Conservation (phyloP, 2,329 filamentous ascomycete genomes). For the Pestalotiopsis sp. region DNA sequence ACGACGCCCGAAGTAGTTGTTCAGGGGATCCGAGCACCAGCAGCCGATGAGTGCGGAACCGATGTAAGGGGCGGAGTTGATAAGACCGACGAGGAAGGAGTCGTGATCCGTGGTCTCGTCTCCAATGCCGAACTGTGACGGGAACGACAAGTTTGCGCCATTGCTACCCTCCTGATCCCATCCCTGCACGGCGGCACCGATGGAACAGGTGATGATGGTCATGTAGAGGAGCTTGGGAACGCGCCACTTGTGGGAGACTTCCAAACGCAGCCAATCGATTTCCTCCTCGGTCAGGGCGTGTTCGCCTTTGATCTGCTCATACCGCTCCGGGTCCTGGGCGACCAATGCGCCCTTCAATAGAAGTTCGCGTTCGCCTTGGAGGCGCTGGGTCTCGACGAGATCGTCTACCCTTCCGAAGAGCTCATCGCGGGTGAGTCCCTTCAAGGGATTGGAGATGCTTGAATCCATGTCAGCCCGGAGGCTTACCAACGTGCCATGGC, state of each 20-base stretch:
- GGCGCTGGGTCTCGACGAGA: conserved; percentile 20
- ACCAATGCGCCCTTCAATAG: conserved; percentile 26
- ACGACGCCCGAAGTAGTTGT: conserved; percentile 44
- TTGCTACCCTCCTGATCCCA: conserved; percentile 47
- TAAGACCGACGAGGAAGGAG: conserved; percentile 59
- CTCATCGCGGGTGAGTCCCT: conserved; percentile 51
- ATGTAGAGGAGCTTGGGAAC: conserved; percentile 67
- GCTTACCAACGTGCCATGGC: conserved; percentile 12
- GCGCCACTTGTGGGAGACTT: conserved; percentile 67
- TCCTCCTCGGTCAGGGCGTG: conserved; percentile 62
- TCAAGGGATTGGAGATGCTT: conserved; percentile 59
- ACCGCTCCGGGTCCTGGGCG: conserved; percentile 45
- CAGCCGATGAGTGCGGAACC: conserved; percentile 50
- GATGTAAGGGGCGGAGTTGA: conserved; percentile 52
- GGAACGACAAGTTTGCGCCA: conserved; percentile 44
- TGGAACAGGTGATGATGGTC: conserved; percentile 52
- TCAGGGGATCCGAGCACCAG: conserved; percentile 50
- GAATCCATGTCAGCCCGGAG: conserved; percentile 17
- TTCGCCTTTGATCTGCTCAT: conserved; percentile 44
- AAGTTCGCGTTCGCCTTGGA: conserved; percentile 18
- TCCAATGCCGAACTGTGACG: conserved; percentile 44
- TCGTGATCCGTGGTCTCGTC: conserved; percentile 40
- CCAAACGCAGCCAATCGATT: conserved; percentile 54
- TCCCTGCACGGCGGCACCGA: conserved; percentile 54
- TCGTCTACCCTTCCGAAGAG: conserved; percentile 54